Base-by-base conservation (phyloP, 1,284 basidiomycete genomes). In the Exsudoporus floridanus region DNA sequence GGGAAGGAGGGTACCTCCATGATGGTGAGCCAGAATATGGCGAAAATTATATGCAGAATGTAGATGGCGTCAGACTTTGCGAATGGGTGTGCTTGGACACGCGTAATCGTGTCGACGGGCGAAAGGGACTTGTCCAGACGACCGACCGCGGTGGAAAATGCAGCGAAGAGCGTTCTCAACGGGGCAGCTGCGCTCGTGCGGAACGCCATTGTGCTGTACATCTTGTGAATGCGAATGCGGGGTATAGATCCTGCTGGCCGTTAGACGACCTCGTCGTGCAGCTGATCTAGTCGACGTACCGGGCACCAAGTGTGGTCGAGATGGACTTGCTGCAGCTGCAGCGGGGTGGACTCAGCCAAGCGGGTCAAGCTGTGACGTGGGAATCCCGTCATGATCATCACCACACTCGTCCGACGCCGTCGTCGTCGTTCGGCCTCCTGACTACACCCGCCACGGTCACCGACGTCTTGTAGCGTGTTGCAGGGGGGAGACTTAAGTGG, bases 101-200 rank as follows among this genome's bases (percentile, higher is more conserved):
- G 80, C 30, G 75, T 65, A n/a, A 94, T 60, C 1, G 88, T 90
- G 56, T 87, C 80, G 19, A 72, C 68, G 1, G 91, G 90, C 27
- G 85, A 83, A 14, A 90, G 64, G 0, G 88, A 90, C 65, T 87
- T 86, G 77, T 94, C 90, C 21, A 94, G 75, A 8, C 90, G 82
- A 28, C 74, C 80, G 10, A 86, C 76, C 2, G 77, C 88, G 12
- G 81, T 78, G 10, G 78, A 49, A 50, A 90, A 71, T 2, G 88
- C 84, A 14, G 53, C 7, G 10, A 57, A 8, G 23, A 64, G 41
- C 7, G 57, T 53, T 31, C 51, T 55, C 31, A 54, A n/a, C 9
- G 49, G 42, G 0, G 40, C 49, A 25, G 46, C 18, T 9, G 35
- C 27, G 27, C 37, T 50, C 38, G 49, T 25, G 21, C 59, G 56